phyloP scores from a whole-genome alignment of 345 rosid genomes.

The Adansonia digitata region DNA sequence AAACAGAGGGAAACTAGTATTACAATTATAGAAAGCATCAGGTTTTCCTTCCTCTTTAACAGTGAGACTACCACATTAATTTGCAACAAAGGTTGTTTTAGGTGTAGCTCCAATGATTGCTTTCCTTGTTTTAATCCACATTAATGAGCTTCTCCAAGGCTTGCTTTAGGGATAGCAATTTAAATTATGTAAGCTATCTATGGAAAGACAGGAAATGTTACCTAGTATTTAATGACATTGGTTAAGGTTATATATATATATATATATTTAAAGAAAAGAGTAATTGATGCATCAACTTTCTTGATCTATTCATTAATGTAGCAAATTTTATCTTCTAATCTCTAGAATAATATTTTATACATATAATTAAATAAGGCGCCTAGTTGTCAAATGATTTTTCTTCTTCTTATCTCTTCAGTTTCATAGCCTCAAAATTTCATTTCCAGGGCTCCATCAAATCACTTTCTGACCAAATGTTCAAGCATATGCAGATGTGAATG shows the following conservation, averaged over 20 bases:
- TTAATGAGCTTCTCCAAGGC: no score
- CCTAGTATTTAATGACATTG: no score
- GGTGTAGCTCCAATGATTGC: neutral
- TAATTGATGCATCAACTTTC: no score
- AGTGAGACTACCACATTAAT: neutral
- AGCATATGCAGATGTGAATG: neutral
- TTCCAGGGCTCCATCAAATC: neutral
- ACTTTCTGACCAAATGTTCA: neutral
- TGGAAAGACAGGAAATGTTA: no score
- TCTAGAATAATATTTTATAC: neutral
- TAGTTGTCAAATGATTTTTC: neutral
- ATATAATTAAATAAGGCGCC: neutral
- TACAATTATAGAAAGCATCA: no score
- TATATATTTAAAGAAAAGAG: no score
- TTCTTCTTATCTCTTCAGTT: neutral
- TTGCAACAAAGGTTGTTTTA: neutral
- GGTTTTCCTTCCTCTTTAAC: no score
- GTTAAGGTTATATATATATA: no score
- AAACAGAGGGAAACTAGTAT: no score
- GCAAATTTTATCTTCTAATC: neutral
- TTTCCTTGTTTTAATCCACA: neutral
- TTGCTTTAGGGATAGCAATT: neutral
- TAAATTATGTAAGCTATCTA: neutral
- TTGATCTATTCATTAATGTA: no score
- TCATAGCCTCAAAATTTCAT: neutral